Conservation (phyloP, 148 eudicot species). For the Silene conica region DNA sequence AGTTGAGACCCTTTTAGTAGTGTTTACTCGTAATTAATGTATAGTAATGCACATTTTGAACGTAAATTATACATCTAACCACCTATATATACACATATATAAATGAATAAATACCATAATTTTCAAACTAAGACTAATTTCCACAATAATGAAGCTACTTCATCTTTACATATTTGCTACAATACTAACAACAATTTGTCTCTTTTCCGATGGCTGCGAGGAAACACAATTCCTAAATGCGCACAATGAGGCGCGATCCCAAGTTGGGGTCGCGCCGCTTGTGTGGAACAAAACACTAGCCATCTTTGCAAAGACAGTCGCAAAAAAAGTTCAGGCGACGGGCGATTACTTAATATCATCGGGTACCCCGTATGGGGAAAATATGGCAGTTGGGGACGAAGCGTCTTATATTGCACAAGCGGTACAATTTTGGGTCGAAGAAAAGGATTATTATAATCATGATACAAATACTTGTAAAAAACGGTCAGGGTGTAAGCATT, state of each 20-base stretch:
- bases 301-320: constrained; percentile 15
- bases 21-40: too few species aligned
- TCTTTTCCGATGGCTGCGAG: constrained; percentile 12
- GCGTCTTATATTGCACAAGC: constrained; percentile 16
- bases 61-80: too few species aligned
- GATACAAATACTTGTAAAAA: constrained; percentile 18
- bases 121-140: not conserved
- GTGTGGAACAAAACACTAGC: constrained; percentile 29
- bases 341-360: constrained; percentile 19
- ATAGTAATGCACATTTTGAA: too few species aligned
- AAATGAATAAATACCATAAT: too few species aligned
- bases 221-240: constrained; percentile 30
- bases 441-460: constrained; percentile 27
- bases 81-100: too few species aligned
- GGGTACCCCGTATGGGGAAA: constrained; percentile 32
- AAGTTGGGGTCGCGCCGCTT: constrained; percentile 28
- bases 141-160: constrained; percentile 7
- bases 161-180: not conserved
- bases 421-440: constrained; percentile 22
- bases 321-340: constrained; percentile 9
- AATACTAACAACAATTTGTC: constrained; percentile 8
- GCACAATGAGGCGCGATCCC: constrained; percentile 27
- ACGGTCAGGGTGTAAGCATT: constrained; percentile 22
- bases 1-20: too few species aligned
- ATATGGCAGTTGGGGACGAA: constrained; percentile 22